Evolutionary conservation across 1,284 basidiomycete genomes (phyloP).

Genomic region (Ustilago xerochloae): DNA sequence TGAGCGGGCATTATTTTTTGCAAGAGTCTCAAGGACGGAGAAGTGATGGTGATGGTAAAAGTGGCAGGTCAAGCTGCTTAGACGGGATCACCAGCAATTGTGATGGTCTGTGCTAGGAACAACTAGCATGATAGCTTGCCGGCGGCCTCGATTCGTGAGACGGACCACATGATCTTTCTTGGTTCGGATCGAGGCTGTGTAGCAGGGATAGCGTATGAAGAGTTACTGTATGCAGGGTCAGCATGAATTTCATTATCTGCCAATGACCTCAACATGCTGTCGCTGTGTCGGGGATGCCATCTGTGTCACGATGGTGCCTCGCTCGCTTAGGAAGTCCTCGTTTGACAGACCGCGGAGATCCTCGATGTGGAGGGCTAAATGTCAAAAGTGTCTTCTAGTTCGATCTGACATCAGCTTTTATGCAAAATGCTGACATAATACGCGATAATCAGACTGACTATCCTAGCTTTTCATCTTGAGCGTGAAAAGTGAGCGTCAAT

Average conservation of each 20-base stretch:
- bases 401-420: too few species aligned
- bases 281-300: neutral
- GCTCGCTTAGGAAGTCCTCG: too few species aligned
- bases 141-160: neutral
- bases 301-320: too few species aligned
- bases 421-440: too few species aligned
- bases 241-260: constrained; percentile 1
- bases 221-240: neutral
- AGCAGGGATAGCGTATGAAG: neutral
- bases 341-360: too few species aligned
- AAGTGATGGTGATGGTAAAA: neutral
- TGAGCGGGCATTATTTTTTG: constrained; percentile 41
- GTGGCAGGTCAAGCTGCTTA: neutral
- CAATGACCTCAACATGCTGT: constrained; percentile 18
- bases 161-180: neutral
- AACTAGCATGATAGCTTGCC: neutral
- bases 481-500: too few species aligned
- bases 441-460: too few species aligned
- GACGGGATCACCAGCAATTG: neutral
- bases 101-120: neutral
- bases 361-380: too few species aligned
- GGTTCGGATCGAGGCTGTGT: neutral
- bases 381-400: too few species aligned
- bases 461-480: too few species aligned
- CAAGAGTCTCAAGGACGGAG: neutral